phyloP scores from a whole-genome alignment of 75 land plant species.

The Picea sitchensis region DNA sequence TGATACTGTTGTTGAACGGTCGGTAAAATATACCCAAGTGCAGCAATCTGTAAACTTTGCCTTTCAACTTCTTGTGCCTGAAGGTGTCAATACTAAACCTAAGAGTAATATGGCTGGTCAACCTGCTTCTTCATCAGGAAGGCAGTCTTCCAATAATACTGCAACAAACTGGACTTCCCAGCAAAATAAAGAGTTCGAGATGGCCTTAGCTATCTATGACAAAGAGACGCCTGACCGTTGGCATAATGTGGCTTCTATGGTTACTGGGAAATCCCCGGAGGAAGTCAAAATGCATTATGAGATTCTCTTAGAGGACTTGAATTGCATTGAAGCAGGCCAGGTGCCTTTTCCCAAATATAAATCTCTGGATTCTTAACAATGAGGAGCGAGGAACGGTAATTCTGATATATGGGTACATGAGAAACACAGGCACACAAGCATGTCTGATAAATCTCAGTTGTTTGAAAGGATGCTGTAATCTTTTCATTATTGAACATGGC shows the following conservation, averaged over 20 bases:
- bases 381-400: background rate
- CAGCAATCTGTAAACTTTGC: too few relatives aligned
- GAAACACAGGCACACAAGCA: background rate
- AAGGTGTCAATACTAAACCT: too few relatives aligned
- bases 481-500: background rate
- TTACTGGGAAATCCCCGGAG: conserved; percentile 46
- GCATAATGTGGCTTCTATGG: conserved; percentile 53
- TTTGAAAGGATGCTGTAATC: background rate
- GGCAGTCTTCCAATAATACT: too few relatives aligned
- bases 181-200: conserved; percentile 54
- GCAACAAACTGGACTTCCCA: conserved; percentile 31
- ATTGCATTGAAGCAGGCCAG: conserved; percentile 38
- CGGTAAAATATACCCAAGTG: too few relatives aligned
- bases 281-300: conserved; percentile 60
- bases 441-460: background rate
- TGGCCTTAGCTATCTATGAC: conserved; percentile 40
- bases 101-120: too few relatives aligned
- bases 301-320: conserved; percentile 40
- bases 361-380: background rate
- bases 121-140: too few relatives aligned
- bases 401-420: too few relatives aligned
- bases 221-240: conserved; percentile 50
- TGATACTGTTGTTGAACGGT: too few relatives aligned
- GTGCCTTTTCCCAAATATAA: conserved; percentile 40
- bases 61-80: too few relatives aligned